Evolutionary conservation across 305 asterid species (phyloP).

Genomic region (Nicotiana rustica): DNA sequence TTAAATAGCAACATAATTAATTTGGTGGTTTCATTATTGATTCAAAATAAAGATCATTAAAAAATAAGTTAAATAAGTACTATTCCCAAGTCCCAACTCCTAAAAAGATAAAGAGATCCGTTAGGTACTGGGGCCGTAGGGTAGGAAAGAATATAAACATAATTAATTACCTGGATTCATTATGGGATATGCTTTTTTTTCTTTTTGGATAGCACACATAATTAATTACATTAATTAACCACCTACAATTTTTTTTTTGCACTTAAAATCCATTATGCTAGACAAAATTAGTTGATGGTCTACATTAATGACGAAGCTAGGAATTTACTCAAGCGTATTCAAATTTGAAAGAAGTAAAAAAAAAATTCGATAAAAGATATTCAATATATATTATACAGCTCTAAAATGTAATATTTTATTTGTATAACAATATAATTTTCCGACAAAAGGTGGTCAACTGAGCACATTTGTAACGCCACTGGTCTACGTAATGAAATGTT

Average conservation of each 20-base stretch:
- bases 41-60: not conserved
- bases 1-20: no score
- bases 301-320: no score
- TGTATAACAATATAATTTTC: no score
- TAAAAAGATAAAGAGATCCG: not conserved
- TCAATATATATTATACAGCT: no score
- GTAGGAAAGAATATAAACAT: not conserved
- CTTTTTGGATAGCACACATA: not conserved
- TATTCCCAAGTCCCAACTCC: not conserved
- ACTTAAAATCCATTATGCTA: not conserved
- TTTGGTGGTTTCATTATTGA: no score
- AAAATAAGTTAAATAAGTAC: not conserved
- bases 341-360: no score
- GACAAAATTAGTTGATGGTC: not conserved
- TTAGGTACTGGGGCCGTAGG: not conserved
- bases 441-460: no score
- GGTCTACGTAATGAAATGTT: no score
- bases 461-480: no score
- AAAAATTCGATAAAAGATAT: no score
- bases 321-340: no score
- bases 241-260: not conserved
- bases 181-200: not conserved
- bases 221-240: slow-evolving; percentile 14
- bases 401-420: no score
- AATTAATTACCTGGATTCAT: not conserved